Percentiles rank a stretch among this genome's conserved stretches.
phyloP scores from a whole-genome alignment of 805 yeast genomes.

The Komagataella pseudopastoris region DNA sequence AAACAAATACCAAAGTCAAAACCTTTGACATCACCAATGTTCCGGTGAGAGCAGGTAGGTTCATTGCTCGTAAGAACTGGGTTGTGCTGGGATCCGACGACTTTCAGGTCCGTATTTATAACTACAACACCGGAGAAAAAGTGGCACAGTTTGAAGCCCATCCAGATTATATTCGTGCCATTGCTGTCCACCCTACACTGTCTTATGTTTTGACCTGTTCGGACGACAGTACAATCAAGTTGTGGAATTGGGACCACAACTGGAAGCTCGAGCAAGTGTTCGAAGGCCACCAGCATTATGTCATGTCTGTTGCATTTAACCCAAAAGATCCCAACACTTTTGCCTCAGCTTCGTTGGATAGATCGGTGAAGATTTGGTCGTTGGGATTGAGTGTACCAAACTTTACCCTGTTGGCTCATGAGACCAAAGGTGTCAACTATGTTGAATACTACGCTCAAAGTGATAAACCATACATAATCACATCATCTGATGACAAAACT shows the following conservation, averaged over 20 bases:
- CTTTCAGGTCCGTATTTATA: conserved; percentile 84
- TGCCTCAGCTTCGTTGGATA: conserved; percentile 93
- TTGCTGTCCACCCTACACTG: conserved; percentile 89
- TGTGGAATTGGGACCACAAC: conserved; percentile 96
- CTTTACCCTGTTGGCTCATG: conserved; percentile 85
- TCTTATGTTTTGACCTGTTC: conserved; percentile 81
- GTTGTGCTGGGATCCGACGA: conserved; percentile 93
- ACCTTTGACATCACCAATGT: conserved; percentile 90
- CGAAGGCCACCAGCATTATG: conserved; percentile 93
- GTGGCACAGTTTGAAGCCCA: conserved; percentile 95
- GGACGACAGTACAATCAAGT: conserved; percentile 82
- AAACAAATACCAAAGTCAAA: conserved; percentile 71
- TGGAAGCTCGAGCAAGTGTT: conserved; percentile 87
- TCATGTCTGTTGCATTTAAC: conserved; percentile 88
- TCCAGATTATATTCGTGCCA: conserved; percentile 88
- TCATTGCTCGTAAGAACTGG: conserved; percentile 95
- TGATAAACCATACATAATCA: conserved; percentile 91
- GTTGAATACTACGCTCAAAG: conserved; percentile 96
- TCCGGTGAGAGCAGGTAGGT: conserved; percentile 92
- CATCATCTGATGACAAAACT: conserved; percentile 83
- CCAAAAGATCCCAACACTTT: conserved; percentile 97
- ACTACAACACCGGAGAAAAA: conserved; percentile 91
- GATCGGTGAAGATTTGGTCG: conserved; percentile 95
- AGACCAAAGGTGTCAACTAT: conserved; percentile 85
- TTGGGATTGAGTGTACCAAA: conserved; percentile 79